Evolutionary conservation across 805 yeast species (phyloP).

Genomic region (Lachancea meyersii): DNA sequence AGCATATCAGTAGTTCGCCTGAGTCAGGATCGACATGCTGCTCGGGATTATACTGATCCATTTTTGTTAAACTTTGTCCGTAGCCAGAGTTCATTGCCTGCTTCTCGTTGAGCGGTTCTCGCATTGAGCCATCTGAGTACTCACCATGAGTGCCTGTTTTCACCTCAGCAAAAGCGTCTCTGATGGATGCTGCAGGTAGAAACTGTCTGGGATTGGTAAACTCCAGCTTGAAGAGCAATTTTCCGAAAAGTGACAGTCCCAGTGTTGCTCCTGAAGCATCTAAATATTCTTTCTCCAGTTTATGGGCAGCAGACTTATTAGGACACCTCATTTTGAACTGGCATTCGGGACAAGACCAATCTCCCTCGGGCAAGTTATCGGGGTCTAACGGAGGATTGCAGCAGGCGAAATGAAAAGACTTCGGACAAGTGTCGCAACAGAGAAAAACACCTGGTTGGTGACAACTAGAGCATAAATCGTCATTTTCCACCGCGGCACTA

Average conservation of each 20-base stretch:
- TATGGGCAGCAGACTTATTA: constrained; percentile 17
- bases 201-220: constrained; percentile 61
- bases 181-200: constrained; percentile 58
- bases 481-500: constrained; percentile 44
- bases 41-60: constrained; percentile 47
- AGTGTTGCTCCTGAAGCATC: constrained; percentile 9
- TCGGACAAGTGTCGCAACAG: constrained; percentile 92
- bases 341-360: constrained; percentile 87
- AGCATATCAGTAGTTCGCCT: constrained; percentile 68
- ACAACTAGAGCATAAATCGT: constrained; percentile 88
- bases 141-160: constrained; percentile 62
- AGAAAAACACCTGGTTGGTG: constrained; percentile 83
- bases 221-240: constrained; percentile 53
- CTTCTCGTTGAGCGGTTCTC: constrained; percentile 36
- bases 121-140: constrained; percentile 54
- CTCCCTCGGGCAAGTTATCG: constrained; percentile 69
- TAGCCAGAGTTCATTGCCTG: constrained; percentile 43
- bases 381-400: constrained; percentile 85
- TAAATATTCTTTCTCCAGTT: constrained; percentile 21
- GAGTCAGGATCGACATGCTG: constrained; percentile 52
- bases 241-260: constrained; percentile 39
- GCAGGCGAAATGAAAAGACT: constrained; percentile 86
- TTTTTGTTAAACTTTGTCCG: constrained; percentile 30
- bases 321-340: constrained; percentile 36
- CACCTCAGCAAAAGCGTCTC: constrained; percentile 71